Evolutionary conservation across 257 asterid species (phyloP), one percentile per base, ranked within the genome.

Genomic region (Phtheirospermum japonicum): DNA sequence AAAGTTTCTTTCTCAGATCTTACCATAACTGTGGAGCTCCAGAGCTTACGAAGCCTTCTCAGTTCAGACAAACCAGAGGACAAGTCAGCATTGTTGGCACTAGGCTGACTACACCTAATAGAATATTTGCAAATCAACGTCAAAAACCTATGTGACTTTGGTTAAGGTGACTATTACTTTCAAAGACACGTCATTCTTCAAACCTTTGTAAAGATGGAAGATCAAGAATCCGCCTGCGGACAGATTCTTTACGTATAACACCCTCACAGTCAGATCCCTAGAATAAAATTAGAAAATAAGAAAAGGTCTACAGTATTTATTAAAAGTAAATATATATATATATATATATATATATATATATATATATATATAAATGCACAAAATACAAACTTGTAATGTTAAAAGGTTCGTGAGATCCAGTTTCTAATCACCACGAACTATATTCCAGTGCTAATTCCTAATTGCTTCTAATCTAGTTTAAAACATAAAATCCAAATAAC

Each of bases 1-100:
- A 23, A 63, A 33, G 36, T 51, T 63, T 63, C 57, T 63, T 48
- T 57, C 31, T 19, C 49, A 26, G 68, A 69, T 65, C 75, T 79
- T 74, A 86, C 98, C 96, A 82, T 79, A 68, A 84, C 80, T 59
- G 64, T 33, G 66, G 84, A 79, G 75, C 88, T 79, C 99, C 96
- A 85, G 20, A 75, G 69, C 74, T 78, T 72, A 63, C 75, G 85
- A 63, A 75, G 75, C 64, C 82, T 78, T 82, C 78, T 83, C 64
- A 86, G 65, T 63, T 89, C 94, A 61, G 77, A 68, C 63, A 86
- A 68, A 65, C 85, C 83, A 65, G 20, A 34, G 17, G 55, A 71
- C 80, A 77, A 67, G 59, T 73, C 75, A 60, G 46, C 74, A 63
- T 26, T 63, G 65, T 63, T 68, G 58, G 69, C 62, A 37, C 56